phyloP scores from a whole-genome alignment of 164 flowering plant genomes.

The Pachysandra terminalis region DNA sequence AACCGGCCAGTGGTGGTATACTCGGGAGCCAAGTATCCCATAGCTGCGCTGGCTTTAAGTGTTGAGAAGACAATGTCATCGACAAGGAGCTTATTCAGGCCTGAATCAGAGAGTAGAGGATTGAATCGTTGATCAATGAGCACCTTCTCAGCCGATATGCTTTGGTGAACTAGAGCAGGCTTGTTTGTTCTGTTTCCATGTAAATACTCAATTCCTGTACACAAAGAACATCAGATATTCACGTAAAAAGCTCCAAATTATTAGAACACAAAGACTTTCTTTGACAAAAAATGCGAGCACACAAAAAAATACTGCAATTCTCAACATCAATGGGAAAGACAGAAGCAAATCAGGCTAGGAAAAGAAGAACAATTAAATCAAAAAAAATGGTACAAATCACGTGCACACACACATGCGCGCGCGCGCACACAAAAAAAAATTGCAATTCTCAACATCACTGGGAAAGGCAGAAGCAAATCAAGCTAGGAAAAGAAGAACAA shows the following conservation, averaged over 20 bases:
- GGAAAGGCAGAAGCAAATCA: neutral
- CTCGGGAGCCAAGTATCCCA: conserved; percentile 97
- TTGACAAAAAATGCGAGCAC: too few species aligned
- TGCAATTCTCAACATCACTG: neutral
- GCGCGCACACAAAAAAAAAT: neutral
- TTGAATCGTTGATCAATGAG: conserved; percentile 59
- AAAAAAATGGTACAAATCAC: too few species aligned
- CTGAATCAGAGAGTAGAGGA: conserved; percentile 73
- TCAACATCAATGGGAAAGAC: neutral
- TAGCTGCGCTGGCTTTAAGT: conserved; percentile 91
- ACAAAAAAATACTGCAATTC: neutral
- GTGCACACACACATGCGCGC: too few species aligned
- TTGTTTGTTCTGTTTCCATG: conserved; percentile 54
- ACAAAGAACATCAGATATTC: conserved; percentile 6
- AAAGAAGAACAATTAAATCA: neutral
- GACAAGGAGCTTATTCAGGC: conserved; percentile 76
- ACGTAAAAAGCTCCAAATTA: neutral
- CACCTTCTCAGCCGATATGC: conserved; percentile 84
- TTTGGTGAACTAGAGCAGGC: conserved; percentile 70
- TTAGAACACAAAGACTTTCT: too few species aligned
- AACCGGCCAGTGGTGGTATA: conserved; percentile 84
- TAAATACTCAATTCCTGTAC: conserved; percentile 71
- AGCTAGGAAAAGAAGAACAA: neutral
- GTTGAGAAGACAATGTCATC: conserved; percentile 85
- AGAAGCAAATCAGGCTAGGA: neutral